Percentiles rank a stretch among this genome's conserved stretches.
These are phyloP conservation scores for Candida dendrica DNA, from an alignment of 805 yeast species.

Conservation along the genomic window DNA sequence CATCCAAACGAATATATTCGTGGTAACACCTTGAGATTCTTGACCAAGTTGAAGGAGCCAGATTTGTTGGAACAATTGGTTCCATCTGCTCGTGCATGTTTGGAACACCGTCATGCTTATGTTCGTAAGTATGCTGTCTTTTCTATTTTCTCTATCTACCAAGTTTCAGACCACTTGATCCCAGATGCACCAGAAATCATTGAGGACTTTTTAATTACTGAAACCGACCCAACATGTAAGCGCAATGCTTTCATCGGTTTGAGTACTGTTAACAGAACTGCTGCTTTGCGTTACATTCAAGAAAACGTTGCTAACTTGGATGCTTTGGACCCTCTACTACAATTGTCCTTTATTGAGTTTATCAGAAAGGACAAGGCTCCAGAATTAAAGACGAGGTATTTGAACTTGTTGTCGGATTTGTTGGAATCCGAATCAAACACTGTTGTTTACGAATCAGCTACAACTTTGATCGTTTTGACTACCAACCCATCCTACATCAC, in stretches of 20 bases:
- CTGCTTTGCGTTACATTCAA: slow-evolving; percentile 77
- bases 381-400: slow-evolving; percentile 62
- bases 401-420: slow-evolving; percentile 63
- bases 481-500: slow-evolving; percentile 58
- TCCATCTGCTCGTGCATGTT: slow-evolving; percentile 83
- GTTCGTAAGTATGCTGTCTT: slow-evolving; percentile 96
- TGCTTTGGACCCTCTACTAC: slow-evolving; percentile 73
- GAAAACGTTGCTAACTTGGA: slow-evolving; percentile 54
- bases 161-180: slow-evolving; percentile 76
- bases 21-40: slow-evolving; percentile 89
- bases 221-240: slow-evolving; percentile 88
- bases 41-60: slow-evolving; percentile 85
- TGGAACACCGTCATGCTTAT: slow-evolving; percentile 95
- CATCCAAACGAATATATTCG: slow-evolving; percentile 97
- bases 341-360: slow-evolving; percentile 85
- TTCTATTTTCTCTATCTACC: slow-evolving; percentile 76
- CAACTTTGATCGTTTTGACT: slow-evolving; percentile 60
- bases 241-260: slow-evolving; percentile 92
- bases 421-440: slow-evolving; percentile 60
- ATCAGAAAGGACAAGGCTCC: slow-evolving; percentile 72
- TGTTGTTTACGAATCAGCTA: slow-evolving; percentile 89
- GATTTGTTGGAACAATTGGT: slow-evolving; percentile 93
- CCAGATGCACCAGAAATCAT: slow-evolving; percentile 95
- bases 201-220: slow-evolving; percentile 63
- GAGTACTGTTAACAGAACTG: slow-evolving; percentile 74